Percentiles rank a stretch among this genome's conserved stretches.
phyloP scores from a whole-genome alignment of 2,329 filamentous ascomycete species.

The Fusarium cyanostomum region DNA sequence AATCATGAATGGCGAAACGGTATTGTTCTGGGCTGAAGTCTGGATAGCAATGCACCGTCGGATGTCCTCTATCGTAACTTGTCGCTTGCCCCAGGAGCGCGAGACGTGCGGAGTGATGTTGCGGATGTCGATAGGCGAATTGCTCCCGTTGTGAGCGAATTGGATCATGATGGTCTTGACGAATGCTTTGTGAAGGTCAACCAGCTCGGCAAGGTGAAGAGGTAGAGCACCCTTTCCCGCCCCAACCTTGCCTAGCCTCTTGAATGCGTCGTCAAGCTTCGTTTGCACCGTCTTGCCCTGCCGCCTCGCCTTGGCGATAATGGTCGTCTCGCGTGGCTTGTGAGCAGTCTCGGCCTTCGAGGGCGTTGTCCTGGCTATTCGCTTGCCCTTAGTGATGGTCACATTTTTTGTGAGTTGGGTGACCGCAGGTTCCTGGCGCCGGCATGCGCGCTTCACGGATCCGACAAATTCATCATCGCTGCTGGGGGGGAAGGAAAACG shows the following conservation, averaged over 20 bases:
- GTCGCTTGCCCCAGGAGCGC: slow-evolving; percentile 76
- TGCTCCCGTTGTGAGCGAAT: slow-evolving; percentile 72
- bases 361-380: slow-evolving; percentile 42
- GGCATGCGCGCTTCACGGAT: slow-evolving; percentile 43
- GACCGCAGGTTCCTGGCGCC: slow-evolving; percentile 37
- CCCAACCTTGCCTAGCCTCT: slow-evolving; percentile 44
- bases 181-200: slow-evolving; percentile 72
- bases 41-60: slow-evolving; percentile 73
- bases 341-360: slow-evolving; percentile 45
- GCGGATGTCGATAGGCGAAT: slow-evolving; percentile 70
- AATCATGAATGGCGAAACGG: slow-evolving; percentile 54
- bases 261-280: slow-evolving; percentile 54
- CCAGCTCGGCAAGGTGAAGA: slow-evolving; percentile 65
- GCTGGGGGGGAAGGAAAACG: slow-evolving; percentile 48
- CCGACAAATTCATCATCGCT: slow-evolving; percentile 44
- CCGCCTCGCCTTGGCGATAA: slow-evolving; percentile 45
- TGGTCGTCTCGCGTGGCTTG: slow-evolving; percentile 45
- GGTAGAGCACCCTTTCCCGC: slow-evolving; percentile 52
- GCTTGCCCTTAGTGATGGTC: slow-evolving; percentile 44
- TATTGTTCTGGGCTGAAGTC: slow-evolving; percentile 46
- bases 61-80: slow-evolving; percentile 72
- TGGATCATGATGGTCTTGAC: slow-evolving; percentile 75
- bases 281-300: slow-evolving; percentile 46
- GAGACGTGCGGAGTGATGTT: slow-evolving; percentile 70
- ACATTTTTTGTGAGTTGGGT: slow-evolving; percentile 6